Evolutionary conservation across 257 asterid species (phyloP).

Genomic region (Nicotiana attenuata): DNA sequence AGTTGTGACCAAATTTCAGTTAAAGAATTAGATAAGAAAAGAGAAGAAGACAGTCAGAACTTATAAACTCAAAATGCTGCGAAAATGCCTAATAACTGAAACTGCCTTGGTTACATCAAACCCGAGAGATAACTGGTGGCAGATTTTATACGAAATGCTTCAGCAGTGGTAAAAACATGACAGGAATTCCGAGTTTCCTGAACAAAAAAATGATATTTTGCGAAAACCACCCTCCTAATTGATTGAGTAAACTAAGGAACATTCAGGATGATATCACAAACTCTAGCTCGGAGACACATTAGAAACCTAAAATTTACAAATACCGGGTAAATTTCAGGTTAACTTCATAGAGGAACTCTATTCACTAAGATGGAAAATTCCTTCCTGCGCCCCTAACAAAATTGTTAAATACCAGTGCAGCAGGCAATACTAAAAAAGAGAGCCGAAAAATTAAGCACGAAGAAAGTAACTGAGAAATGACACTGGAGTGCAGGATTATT

Average conservation of each 20-base stretch:
- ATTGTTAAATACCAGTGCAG: too few species aligned
- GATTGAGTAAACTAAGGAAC: neutral
- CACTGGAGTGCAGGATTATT: neutral
- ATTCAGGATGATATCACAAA: neutral
- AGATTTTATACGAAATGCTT: neutral
- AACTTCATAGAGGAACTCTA: too few species aligned
- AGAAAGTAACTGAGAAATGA: neutral
- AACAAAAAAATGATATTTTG: neutral
- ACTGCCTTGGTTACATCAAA: too few species aligned
- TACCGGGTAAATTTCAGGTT: neutral
- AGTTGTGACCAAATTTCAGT: neutral
- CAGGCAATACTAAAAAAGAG: too few species aligned
- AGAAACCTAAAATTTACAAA: neutral
- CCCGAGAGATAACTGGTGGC: too few species aligned
- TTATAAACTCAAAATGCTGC: neutral
- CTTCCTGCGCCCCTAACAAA: too few species aligned
- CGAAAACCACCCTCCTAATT: neutral
- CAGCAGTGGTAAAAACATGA: neutral
- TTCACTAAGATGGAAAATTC: too few species aligned
- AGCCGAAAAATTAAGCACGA: neutral
- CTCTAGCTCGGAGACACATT: neutral
- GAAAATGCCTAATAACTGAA: too few species aligned
- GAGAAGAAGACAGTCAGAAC: neutral
- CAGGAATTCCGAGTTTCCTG: too few species aligned
- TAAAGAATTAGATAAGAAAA: neutral